Evolutionary conservation across 179 eudicot genomes (phyloP).

Genomic region (Beta corolliflora): DNA sequence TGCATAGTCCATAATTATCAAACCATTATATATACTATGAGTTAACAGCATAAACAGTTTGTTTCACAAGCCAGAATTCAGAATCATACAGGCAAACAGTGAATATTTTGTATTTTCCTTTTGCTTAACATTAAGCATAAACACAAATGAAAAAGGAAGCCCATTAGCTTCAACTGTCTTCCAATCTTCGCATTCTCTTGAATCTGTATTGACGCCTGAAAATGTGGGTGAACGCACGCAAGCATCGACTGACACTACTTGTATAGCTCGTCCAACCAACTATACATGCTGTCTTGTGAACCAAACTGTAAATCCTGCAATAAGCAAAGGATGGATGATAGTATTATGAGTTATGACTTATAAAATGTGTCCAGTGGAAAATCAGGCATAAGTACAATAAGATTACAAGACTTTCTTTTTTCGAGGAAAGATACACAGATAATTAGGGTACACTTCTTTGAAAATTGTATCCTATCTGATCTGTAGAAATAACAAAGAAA

Average conservation of each 20-base stretch:
- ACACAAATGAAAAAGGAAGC: neutral
- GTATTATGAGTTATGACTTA: neutral
- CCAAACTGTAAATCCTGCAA: conserved; percentile 62
- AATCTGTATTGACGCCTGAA: neutral
- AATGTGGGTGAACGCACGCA: neutral
- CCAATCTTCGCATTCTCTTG: neutral
- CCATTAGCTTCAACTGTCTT: neutral
- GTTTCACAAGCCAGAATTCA: conserved; percentile 6
- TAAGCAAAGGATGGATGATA: neutral
- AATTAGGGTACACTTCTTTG: too few relatives aligned
- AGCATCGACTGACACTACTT: neutral
- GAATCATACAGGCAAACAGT: conserved; percentile 6
- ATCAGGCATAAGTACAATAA: neutral
- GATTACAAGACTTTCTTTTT: too few relatives aligned
- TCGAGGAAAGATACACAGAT: too few relatives aligned
- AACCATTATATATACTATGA: neutral
- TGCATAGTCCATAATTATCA: neutral
- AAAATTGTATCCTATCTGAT: too few relatives aligned
- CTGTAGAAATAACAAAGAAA: too few relatives aligned
- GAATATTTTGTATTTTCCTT: neutral
- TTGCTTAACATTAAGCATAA: conserved; percentile 3
- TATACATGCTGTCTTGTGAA: conserved; percentile 63
- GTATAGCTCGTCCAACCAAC: conserved; percentile 47
- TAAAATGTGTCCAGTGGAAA: neutral
- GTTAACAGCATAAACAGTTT: neutral